Evolutionary conservation across 2,329 filamentous ascomycete genomes (phyloP), one percentile per base, ranked within the genome.

Genomic region (Parastagonospora nodorum): DNA sequence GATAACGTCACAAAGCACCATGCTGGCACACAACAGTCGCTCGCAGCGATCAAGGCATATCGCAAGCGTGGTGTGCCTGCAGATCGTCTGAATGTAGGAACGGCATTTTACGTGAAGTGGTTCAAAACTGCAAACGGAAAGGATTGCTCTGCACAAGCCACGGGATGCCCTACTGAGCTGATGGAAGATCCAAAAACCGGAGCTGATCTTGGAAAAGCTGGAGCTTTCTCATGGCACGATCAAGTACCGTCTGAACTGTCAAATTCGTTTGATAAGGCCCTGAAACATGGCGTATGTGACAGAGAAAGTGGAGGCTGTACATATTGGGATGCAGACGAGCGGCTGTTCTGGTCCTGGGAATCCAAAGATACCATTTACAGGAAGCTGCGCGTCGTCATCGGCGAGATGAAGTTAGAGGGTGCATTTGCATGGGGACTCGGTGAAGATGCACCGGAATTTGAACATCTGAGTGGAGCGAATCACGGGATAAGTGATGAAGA

Each of bases 351-450:
- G 88, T 84, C 85, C 0, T 91, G 84, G 76, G 88, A 92, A 55
- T 87, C 84, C 0, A 77, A 80, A 0, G 75, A 77, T 8, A 78
- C 84, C n/a, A 84, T 91, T 45, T 60, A 68, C 30, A 75, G 75
- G 53, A 92, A 91, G 74, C 82, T 89, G 50, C 74, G 77, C 2
- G 66, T 77, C 2, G 77, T 91, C 31, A 75, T 89, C 5, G 74
- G 78, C 36, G 74, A 76, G 12, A 80, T 79, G 64, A 68, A 73
- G 2, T 68, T 90, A 0, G 87, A 88, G 2, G 88, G 89, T 11
- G 82, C 88, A 4, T 89, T 90, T 77, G 87, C 87, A 0, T 91
- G 88, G 88, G 87, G 86, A 2, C 63, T 90, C 47, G 88, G 86
- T 2, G 87, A 90, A 71, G 88, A 91, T 56, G 64, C 61, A 12